Conservation (phyloP, 257 asterid species). For the Ehretia macrophylla region DNA sequence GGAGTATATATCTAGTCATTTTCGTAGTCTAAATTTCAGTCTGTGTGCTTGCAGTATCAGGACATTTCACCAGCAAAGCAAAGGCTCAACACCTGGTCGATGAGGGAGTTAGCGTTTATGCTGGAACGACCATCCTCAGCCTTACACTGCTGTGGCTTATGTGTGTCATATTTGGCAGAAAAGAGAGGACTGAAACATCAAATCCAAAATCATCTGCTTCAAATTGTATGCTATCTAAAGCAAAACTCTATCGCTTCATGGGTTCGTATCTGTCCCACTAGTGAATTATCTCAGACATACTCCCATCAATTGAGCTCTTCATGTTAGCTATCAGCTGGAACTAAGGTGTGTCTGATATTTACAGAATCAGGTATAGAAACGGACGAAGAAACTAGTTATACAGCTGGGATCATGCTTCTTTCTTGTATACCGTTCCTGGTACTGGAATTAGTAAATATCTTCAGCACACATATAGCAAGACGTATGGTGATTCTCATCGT, state of each 20-base stretch:
- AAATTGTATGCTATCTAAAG: slow-evolving; percentile 3
- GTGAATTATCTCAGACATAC: background rate
- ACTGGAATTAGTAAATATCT: slow-evolving; percentile 31
- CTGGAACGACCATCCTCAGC: slow-evolving; percentile 64
- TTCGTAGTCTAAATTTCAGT: background rate
- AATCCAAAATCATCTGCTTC: too few relatives aligned
- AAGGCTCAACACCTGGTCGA: slow-evolving; percentile 44
- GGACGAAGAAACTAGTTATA: slow-evolving; percentile 33
- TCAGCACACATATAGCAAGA: slow-evolving; percentile 16
- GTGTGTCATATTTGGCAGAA: slow-evolving; percentile 42
- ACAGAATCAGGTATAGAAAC: slow-evolving; percentile 48
- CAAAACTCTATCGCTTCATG: slow-evolving; percentile 21
- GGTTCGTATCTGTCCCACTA: background rate
- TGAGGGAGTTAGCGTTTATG: slow-evolving; percentile 62
- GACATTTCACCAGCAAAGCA: slow-evolving; percentile 46
- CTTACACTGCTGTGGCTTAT: slow-evolving; percentile 67
- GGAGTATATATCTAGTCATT: too few relatives aligned
- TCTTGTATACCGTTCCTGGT: slow-evolving; percentile 45
- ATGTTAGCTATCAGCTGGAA: background rate
- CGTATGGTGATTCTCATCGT: slow-evolving; percentile 20
- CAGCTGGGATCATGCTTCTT: slow-evolving; percentile 50
- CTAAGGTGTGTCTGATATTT: background rate
- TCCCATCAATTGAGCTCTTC: background rate
- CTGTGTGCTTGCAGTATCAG: slow-evolving; percentile 41
- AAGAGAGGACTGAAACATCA: slow-evolving; percentile 1